phyloP scores from a whole-genome alignment of 495 filamentous ascomycete genomes.

The Penicillium cosmopolitanum region DNA sequence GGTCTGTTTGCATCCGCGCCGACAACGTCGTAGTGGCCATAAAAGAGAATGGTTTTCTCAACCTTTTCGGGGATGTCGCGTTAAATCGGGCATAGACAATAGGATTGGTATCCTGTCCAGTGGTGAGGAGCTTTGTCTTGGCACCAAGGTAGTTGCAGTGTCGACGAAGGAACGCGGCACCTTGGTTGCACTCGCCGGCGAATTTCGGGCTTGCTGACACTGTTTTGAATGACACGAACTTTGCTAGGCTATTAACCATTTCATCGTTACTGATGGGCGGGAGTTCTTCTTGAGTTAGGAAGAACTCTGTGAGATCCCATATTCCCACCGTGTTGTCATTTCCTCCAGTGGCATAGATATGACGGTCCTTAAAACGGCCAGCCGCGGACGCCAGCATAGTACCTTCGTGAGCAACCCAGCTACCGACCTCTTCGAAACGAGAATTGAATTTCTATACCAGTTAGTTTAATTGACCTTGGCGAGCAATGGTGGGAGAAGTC shows the following conservation, averaged over 20 bases:
- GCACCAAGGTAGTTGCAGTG: conserved; percentile 91
- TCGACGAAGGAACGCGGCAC: conserved; percentile 84
- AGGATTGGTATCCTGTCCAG: conserved; percentile 76
- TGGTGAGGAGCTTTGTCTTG: conserved; percentile 80
- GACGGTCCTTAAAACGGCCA: conserved; percentile 64
- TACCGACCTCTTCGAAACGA: conserved; percentile 79
- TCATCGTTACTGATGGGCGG: conserved; percentile 69
- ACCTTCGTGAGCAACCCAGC: conserved; percentile 85
- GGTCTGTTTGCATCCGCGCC: conserved; percentile 74
- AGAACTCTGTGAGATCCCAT: conserved; percentile 75
- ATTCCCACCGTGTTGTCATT: conserved; percentile 88
- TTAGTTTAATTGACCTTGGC: background rate
- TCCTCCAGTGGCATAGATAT: conserved; percentile 89
- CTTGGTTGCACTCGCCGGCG: conserved; percentile 86
- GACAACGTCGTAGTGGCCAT: conserved; percentile 99
- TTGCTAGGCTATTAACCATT: conserved; percentile 77
- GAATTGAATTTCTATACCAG: conserved; percentile 74
- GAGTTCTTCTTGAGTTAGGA: conserved; percentile 42
- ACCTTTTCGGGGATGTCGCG: conserved; percentile 58
- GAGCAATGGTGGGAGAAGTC: no score
- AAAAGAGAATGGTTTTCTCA: conserved; percentile 90
- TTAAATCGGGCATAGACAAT: conserved; percentile 87
- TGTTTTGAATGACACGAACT: conserved; percentile 88
- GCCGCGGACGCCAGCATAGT: conserved; percentile 86
- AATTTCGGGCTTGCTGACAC: conserved; percentile 84